Percentiles rank a stretch among this genome's conserved stretches.
Evolutionary conservation across 2,329 filamentous ascomycete genomes (phyloP).

Genomic region (Colletotrichum graminicola): DNA sequence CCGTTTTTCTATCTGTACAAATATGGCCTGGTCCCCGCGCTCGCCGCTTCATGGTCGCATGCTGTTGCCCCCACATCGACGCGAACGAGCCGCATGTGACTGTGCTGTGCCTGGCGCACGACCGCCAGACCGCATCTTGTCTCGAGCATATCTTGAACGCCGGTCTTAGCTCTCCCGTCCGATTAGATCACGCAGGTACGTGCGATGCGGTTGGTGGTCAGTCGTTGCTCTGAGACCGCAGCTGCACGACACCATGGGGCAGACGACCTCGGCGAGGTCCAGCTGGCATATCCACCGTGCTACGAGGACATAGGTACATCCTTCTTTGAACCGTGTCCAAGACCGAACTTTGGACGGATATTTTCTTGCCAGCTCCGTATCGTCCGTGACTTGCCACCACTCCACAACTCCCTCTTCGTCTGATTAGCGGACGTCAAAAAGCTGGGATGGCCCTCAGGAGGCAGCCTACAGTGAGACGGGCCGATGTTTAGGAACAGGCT

Average conservation of each 20-base stretch:
- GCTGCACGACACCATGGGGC: conserved; percentile 26
- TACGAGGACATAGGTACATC: neutral
- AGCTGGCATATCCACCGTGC: neutral
- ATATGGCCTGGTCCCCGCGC: conserved; percentile 14
- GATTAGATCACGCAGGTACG: conserved; percentile 21
- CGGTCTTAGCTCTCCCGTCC: conserved; percentile 35
- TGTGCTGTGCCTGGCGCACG: conserved; percentile 26
- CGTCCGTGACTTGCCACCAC: neutral
- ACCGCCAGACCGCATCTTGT: conserved; percentile 18
- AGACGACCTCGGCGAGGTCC: conserved; percentile 4
- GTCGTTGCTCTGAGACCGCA: conserved; percentile 34
- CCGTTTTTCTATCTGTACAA: conserved; percentile 17
- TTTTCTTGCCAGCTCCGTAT: neutral
- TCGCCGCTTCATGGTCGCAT: neutral
- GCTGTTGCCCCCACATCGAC: conserved; percentile 10
- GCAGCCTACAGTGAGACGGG: neutral
- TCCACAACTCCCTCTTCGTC: conserved; percentile 2
- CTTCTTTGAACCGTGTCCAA: neutral
- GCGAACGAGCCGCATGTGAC: conserved; percentile 25
- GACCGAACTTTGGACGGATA: conserved; percentile 27
- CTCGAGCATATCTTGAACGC: conserved; percentile 30
- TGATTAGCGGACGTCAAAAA: conserved; percentile 21
- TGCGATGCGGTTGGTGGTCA: conserved; percentile 18
- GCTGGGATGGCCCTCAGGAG: neutral
- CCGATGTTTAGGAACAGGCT: neutral